phyloP scores from a whole-genome alignment of 2,329 filamentous ascomycete genomes.

The Stachybotrys chlorohalonatus region DNA sequence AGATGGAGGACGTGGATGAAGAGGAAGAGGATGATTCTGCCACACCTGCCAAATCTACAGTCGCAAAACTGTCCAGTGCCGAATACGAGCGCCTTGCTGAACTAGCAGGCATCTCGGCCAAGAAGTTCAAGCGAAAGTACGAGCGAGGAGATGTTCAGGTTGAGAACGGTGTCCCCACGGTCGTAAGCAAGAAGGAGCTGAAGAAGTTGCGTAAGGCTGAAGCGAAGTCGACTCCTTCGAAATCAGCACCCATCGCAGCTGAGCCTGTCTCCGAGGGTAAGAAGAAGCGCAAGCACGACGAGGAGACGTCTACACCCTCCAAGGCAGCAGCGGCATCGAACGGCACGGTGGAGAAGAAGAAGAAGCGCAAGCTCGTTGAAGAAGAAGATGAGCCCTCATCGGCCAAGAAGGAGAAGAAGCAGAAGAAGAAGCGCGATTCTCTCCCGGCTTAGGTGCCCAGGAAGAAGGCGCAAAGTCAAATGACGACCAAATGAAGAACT shows the following conservation, averaged over 20 bases:
- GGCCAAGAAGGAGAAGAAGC: constrained; percentile 46
- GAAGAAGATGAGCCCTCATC: constrained; percentile 51
- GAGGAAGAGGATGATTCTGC: constrained; percentile 21
- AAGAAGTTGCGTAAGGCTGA: constrained; percentile 62
- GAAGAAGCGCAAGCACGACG: constrained; percentile 66
- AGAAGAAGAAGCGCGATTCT: constrained; percentile 37
- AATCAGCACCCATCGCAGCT: constrained; percentile 34
- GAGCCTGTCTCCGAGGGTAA: constrained; percentile 26
- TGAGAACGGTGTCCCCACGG: constrained; percentile 54
- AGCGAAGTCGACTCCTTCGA: constrained; percentile 34
- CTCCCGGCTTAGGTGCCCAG: constrained; percentile 16
- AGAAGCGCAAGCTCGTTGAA: constrained; percentile 66
- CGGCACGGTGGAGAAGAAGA: constrained; percentile 48
- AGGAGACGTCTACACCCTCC: constrained; percentile 54
- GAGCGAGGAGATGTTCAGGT: constrained; percentile 67
- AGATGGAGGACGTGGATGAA: constrained; percentile 34
- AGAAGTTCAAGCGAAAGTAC: constrained; percentile 71
- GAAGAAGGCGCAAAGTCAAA: constrained; percentile 3
- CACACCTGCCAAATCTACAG: constrained; percentile 23
- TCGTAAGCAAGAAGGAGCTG: constrained; percentile 66
- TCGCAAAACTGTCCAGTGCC: constrained; percentile 39
- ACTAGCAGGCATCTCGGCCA: constrained; percentile 59
- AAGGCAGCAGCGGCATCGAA: constrained; percentile 11
- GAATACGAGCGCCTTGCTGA: constrained; percentile 54
- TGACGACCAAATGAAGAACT: neutral